These are phyloP conservation scores for Cladosporium sp. DNA, from an alignment of 2,329 filamentous ascomycete species.

Conservation along the genomic window DNA sequence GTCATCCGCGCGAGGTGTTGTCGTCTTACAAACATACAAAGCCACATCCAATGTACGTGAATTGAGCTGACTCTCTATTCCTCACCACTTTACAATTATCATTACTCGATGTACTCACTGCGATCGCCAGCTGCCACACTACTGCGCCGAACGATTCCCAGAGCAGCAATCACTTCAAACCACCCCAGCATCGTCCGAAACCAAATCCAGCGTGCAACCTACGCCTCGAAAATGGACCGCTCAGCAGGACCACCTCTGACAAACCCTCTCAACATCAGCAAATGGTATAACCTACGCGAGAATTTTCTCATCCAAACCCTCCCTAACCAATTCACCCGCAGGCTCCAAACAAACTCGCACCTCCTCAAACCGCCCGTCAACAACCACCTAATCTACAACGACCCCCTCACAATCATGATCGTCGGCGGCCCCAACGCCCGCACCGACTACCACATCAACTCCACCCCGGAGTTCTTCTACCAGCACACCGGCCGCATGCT, in stretches of 20 bases:
- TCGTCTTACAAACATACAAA: not conserved
- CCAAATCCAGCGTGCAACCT: conserved; percentile 19
- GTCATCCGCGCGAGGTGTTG: not conserved
- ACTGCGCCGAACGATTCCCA: conserved; percentile 10
- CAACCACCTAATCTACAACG: conserved; percentile 95
- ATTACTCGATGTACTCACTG: not conserved
- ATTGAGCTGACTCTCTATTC: not conserved
- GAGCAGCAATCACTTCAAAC: not conserved
- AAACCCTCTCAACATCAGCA: conserved; percentile 46
- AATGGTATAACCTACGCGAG: conserved; percentile 38
- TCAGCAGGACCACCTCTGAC: conserved; percentile 18
- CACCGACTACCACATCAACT: conserved; percentile 98
- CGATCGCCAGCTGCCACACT: conserved; percentile 17
- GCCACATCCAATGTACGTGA: not conserved
- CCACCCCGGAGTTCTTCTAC: conserved; percentile 97
- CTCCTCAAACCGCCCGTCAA: conserved; percentile 92
- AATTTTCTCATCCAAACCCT: not conserved
- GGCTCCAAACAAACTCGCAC: conserved; percentile 89
- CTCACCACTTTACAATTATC: not conserved
- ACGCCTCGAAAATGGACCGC: conserved; percentile 16
- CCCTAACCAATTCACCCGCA: conserved; percentile 48
- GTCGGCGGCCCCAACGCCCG: conserved; percentile 94
- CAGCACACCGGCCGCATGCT: conserved; percentile 92
- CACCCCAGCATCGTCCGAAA: conserved; percentile 1
- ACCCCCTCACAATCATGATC: conserved; percentile 82